Evolutionary conservation across 768 basidiomycete genomes (phyloP), one percentile per base, ranked within the genome.

Genomic region (Chalciporus sphaerocephalus): DNA sequence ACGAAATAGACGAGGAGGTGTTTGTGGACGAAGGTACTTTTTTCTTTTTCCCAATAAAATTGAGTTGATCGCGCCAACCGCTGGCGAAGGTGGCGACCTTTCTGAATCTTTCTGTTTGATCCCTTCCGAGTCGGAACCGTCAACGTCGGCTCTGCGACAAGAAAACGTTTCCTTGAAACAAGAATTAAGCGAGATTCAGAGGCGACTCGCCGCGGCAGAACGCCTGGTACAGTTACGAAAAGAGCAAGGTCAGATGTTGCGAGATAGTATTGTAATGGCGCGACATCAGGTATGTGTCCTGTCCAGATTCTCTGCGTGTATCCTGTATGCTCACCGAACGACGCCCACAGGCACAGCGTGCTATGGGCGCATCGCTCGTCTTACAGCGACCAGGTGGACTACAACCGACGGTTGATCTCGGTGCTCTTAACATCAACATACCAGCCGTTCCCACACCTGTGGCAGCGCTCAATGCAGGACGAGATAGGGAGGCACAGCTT

Each of bases 51-150:
- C 13, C 17, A 38, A 20, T 7, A 4, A 40, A 20, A 5, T 28
- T 23, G 6, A 22, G 17, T 23, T 45, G 17, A 35, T 45, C 24
- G 39, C 24, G 20, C 32, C n/a, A 27, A 25, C n/a, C 35, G 12
- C 45, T 40, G 37, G 33, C 30, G 47, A 35, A 79, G 82, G 74
- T 22, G 79, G 83, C 52, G 83, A 87, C 24, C 74, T 88, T 46
- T 84, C 88, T 1, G 89, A 87, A 52, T 91, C 88, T 0, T 91
- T 90, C 60, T 87, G 75, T 53, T 60, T 92, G 27, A 76, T 92
- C 38, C 84, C 88, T 0, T 76, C 79, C 6, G 80, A 76, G 24
- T 66, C 76, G 22, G 81, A 81, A 40, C 61, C 75, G 6, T 67
- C 79, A 23, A 62, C 72, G 4, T 61, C 70, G 15, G 62, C 64